These are phyloP conservation scores for Fraxinus velutina DNA, from an alignment of 305 asterid species.

Conservation along the genomic window DNA sequence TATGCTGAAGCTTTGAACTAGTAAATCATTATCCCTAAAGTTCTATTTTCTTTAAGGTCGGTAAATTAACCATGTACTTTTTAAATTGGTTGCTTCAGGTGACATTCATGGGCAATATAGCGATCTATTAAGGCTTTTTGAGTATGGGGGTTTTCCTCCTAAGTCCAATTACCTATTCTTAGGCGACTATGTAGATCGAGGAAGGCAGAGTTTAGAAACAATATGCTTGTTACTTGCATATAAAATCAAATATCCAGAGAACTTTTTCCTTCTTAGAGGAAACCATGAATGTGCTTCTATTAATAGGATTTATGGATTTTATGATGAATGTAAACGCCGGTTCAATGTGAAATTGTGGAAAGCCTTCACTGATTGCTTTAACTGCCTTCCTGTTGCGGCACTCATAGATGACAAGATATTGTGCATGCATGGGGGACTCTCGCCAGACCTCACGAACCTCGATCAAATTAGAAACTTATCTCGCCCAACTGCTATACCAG, in stretches of 20 bases:
- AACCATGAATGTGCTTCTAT: slow-evolving; percentile 61
- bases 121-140: slow-evolving; percentile 60
- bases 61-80: slow-evolving; percentile 14
- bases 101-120: slow-evolving; percentile 65
- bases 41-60: slow-evolving; percentile 8
- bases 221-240: slow-evolving; percentile 59
- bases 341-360: slow-evolving; percentile 61
- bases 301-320: slow-evolving; percentile 57
- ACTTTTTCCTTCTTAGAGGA: slow-evolving; percentile 59
- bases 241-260: slow-evolving; percentile 56
- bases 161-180: slow-evolving; percentile 55
- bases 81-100: slow-evolving; percentile 32
- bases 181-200: slow-evolving; percentile 63
- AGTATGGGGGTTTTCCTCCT: slow-evolving; percentile 61
- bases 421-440: slow-evolving; percentile 66
- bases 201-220: slow-evolving; percentile 58
- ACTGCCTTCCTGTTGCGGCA: slow-evolving; percentile 66
- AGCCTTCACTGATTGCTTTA: slow-evolving; percentile 56
- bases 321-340: slow-evolving; percentile 60
- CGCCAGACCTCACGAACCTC: slow-evolving; percentile 50
- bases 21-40: slow-evolving; percentile 2
- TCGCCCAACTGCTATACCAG: slow-evolving; percentile 58
- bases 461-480: slow-evolving; percentile 53
- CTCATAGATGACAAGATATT: slow-evolving; percentile 57
- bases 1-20: slow-evolving; percentile 15